Base-by-base conservation (phyloP, 75 land plant species). In the Selaginella tamariscina region DNA sequence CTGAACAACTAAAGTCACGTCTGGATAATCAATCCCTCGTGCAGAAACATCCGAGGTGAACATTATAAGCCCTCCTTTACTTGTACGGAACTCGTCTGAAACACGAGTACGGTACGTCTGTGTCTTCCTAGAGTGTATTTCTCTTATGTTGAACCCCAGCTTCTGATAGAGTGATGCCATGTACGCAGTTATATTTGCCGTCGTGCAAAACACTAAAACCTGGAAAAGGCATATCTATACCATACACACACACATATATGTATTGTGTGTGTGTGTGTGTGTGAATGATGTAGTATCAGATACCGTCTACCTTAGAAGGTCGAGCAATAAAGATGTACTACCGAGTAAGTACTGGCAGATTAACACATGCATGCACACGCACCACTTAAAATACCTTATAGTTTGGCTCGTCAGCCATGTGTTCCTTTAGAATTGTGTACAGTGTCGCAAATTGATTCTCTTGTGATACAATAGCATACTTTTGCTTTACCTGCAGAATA, bases 41-140 rank as follows among this genome's bases (percentile, higher is more conserved):
- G 99, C 99, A 57, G 99, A 95, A 2, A 95, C 99, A 79, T 95
- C 99, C 71, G 99, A 95, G 32, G 97, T 91, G 65, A 91, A 91
- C 68, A 95, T 86, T 72, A 88, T 77, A 29, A 95, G 86, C 27
- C 95, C 89, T 59, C 99, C 86, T 68, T 84, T 88, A 64, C 91
- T 83, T 56, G 82, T 86, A 33, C 97, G 79, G 64, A 95, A 95
- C 75, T 91, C 97, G 69, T 95, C 87, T 67, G 99, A 95, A 31
- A 88, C 80, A 56, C 82, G 77, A 28, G 89, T 86, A 56, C 99
- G 87, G 65, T 84, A 84, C 72, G 70, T 32, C 75, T 95, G 99
- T 2, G 84, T 64, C 64, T 91, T 95, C 68, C 97, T 82, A 22
- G 99, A 95, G 70, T 95, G 99, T n/a, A 95, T 95, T 66, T 91